Base-by-base conservation (phyloP, 306 rosid genomes). In the Herpetospermum pedunculosum region DNA sequence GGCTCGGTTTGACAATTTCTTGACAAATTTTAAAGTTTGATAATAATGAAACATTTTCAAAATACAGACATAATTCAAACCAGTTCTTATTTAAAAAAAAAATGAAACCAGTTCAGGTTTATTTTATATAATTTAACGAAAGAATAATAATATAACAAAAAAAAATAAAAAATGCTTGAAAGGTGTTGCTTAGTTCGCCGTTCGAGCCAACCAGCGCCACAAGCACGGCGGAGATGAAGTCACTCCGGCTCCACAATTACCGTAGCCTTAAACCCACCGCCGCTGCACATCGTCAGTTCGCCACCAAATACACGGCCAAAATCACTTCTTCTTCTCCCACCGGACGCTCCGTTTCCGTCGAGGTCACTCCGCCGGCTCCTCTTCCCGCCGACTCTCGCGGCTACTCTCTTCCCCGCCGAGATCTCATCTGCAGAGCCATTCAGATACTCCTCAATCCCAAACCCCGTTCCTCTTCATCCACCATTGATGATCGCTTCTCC, bases 291-390 rank as follows among this genome's bases (percentile, higher is more conserved):
- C 91, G 97, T 73, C 84, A 81, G 73, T 91, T 77, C 23, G 89
- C 85, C 79, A 94, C 97, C 0, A 89, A 84, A 73, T 94, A 91
- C 85, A 94, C 96, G 0, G 98, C 98, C 19, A 94, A 86, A 63
- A 81, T 94, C 47, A 89, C 86, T 58, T 88, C 96, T 23, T 54
- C 88, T 19, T 86, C 95, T 49, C 77, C 91, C 2, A 85, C 86
- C 0, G 97, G 98, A 0, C 87, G 87, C n/a, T 86, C 90, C 28
- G 77, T 94, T 11, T 84, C 95, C 7, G 98, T 85, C 16, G 91
- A 86, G 80, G 97, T 94, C 2, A 81, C 87, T 13, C 81, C 86
- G 0, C 89, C 87, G 0, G 80, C 81, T 2, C 84, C 92, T 0
- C 90, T 81, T 65, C 91, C 97, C 44, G 62, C 80, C 19, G 97